Evolutionary conservation across 1,139 yeast genomes (phyloP), one percentile per base, ranked within the genome.

Genomic region (Debaryomyces sp.): DNA sequence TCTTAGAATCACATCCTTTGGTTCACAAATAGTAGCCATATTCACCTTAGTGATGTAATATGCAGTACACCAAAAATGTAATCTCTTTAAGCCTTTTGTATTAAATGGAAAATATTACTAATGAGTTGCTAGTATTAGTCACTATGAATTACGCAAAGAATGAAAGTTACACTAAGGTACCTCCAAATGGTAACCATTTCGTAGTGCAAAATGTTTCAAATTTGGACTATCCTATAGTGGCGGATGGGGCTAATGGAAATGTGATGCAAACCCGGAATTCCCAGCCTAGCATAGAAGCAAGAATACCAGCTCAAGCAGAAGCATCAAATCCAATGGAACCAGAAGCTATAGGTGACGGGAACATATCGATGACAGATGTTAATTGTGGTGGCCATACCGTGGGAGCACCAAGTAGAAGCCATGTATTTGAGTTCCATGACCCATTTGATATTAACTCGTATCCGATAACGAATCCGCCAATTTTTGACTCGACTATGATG

Each of bases 381-480:
- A 24, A n/a, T 41, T 4, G 6, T 13, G 35, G 22, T 41, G 30
- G n/a, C 15, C 10, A n/a, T 23, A 2, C 17, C 8, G 24, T 12
- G 6, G 38, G 26, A 4, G 6, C 13, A 1, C 21, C 21, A 15
- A 23, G 7, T 7, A 37, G 23, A 17, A 4, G 35, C 7, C 18
- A 40, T 13, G 41, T 29, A n/a, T 41, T 53, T 17, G 53, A 56
- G 4, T 53, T 56, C 53, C 70, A 71, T 50, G 67, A 71, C 53
- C 73, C 77, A 35, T 70, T 71, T 59, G 77, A 77, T 58, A 60
- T 71, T 58, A 57, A 72, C 65, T 64, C 78, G 53, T 81, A 82
- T 60, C 88, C 88, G 3, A 67, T 83, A 57, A 83, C 88, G 1
- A 82, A 82, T 56, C 89, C 89, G 0, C 88, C 88, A 5, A 71